phyloP scores from a whole-genome alignment of 1,139 yeast genomes.

The Lodderomyces beijingensis region DNA sequence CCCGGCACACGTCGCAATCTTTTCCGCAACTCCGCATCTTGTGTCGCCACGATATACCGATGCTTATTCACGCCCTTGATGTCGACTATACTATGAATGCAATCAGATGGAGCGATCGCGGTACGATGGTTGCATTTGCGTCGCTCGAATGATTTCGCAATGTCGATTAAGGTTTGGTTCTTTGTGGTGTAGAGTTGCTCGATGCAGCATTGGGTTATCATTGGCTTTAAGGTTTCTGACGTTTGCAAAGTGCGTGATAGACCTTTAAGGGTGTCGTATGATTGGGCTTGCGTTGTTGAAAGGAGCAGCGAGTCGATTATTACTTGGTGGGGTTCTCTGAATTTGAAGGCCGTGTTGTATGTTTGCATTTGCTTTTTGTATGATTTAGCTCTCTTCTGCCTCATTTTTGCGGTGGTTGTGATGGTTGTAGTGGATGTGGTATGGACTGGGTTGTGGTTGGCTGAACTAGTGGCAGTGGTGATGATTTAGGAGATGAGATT shows the following conservation, averaged over 20 bases:
- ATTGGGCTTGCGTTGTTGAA: constrained; percentile 57
- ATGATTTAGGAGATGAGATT: too few species aligned
- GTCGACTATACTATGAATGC: constrained; percentile 67
- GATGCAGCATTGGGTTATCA: constrained; percentile 96
- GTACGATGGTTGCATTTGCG: constrained; percentile 57
- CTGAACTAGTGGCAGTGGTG: too few species aligned
- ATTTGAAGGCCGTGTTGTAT: constrained; percentile 79
- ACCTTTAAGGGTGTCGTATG: constrained; percentile 75
- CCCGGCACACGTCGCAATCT: constrained; percentile 76
- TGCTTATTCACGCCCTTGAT: constrained; percentile 79
- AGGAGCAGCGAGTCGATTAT: constrained; percentile 79
- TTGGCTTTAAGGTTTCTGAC: constrained; percentile 73
- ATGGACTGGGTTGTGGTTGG: too few species aligned
- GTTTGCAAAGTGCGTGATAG: constrained; percentile 77
- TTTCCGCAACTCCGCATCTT: constrained; percentile 64
- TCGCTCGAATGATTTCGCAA: constrained; percentile 83
- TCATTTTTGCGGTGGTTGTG: too few species aligned
- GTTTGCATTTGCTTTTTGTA: constrained; percentile 90
- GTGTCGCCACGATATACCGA: constrained; percentile 85
- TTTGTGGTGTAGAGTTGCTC: constrained; percentile 71
- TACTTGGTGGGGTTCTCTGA: constrained; percentile 91
- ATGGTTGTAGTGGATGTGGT: too few species aligned
- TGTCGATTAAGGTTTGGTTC: constrained; percentile 68
- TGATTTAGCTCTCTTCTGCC: constrained; percentile 92
- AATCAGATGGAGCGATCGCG: constrained; percentile 59